Evolutionary conservation across 345 rosid species (phyloP).

Genomic region (Noccaea bulbosa): DNA sequence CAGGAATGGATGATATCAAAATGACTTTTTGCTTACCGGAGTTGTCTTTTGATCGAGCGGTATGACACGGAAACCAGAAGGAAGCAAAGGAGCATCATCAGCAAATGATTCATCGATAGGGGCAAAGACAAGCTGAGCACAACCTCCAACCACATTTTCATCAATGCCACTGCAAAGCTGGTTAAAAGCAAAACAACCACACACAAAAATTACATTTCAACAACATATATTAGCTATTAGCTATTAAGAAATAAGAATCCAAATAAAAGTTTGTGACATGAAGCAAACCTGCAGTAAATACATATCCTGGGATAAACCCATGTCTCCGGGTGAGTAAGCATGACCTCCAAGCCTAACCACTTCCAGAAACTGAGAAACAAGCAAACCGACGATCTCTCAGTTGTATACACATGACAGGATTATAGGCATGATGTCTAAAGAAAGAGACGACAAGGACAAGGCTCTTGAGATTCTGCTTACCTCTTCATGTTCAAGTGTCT

Average conservation of each 20-base stretch:
- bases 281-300: constrained; percentile 75
- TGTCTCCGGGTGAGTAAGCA: constrained; percentile 82
- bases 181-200: neutral
- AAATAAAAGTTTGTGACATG: neutral
- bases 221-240: neutral
- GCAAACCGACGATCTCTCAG: neutral
- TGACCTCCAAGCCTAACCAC: constrained; percentile 93
- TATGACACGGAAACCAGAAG: constrained; percentile 95
- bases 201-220: neutral
- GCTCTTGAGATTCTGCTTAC: constrained; percentile 42
- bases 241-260: no score
- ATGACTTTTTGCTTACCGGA: constrained; percentile 36
- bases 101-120: constrained; percentile 96
- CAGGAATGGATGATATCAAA: neutral
- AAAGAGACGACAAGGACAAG: constrained; percentile 16
- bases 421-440: neutral
- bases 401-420: neutral
- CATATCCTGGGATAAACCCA: constrained; percentile 86
- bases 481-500: constrained; percentile 94
- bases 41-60: constrained; percentile 81
- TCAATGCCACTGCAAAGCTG: constrained; percentile 92
- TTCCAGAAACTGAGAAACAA: constrained; percentile 67
- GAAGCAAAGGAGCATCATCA: constrained; percentile 90
- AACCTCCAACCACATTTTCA: constrained; percentile 86
- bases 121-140: constrained; percentile 96